Evolutionary conservation across 257 asterid genomes (phyloP).

Genomic region (Solanum tacnaense): DNA sequence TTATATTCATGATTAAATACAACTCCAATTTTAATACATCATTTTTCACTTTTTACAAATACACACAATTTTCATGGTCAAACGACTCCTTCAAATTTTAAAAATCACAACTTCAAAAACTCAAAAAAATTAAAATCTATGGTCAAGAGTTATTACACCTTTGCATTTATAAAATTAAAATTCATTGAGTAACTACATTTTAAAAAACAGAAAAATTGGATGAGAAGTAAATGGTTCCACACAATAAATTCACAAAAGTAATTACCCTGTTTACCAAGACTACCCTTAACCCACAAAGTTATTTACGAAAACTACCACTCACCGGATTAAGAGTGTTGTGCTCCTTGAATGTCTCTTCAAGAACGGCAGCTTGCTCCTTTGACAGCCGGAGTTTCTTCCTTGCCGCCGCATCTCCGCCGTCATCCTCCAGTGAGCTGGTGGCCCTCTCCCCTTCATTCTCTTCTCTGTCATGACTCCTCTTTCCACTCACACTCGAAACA

Average conservation of each 20-base stretch:
- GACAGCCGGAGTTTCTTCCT: constrained; percentile 91
- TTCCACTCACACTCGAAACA: constrained; percentile 85
- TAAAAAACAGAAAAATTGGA: background rate
- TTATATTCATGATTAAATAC: too few species aligned
- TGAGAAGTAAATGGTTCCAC: background rate
- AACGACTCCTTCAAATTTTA: background rate
- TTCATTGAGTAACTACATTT: background rate
- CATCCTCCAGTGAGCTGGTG: constrained; percentile 69
- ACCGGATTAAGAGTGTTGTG: constrained; percentile 90
- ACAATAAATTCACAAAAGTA: background rate
- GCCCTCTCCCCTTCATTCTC: constrained; percentile 70
- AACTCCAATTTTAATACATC: too few species aligned
- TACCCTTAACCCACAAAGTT: background rate
- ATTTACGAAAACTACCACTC: constrained; percentile 21
- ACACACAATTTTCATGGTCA: background rate
- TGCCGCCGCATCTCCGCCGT: constrained; percentile 64
- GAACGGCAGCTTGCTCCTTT: constrained; percentile 85
- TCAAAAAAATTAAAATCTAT: too few species aligned
- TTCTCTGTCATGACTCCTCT: constrained; percentile 34
- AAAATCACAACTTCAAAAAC: background rate
- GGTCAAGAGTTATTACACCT: background rate
- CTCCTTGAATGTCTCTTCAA: constrained; percentile 87
- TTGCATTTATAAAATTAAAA: background rate
- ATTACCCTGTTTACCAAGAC: background rate
- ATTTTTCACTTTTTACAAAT: too few species aligned